Percentiles rank a stretch among this genome's conserved stretches.
Conservation (phyloP, 2,329 filamentous ascomycete species). For the Blastomyces emzantsi region DNA sequence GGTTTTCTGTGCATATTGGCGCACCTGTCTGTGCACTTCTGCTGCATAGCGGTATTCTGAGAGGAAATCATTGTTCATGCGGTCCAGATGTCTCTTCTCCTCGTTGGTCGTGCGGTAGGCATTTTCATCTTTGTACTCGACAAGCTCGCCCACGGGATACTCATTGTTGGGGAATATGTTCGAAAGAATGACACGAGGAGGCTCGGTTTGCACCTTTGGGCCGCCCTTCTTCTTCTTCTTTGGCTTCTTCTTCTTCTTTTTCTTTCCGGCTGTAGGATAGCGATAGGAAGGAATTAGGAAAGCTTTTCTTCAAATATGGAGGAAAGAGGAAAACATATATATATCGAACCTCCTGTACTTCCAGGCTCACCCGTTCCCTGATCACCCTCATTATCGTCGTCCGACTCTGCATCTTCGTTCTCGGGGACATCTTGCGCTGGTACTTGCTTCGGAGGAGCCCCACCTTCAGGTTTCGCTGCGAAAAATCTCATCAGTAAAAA, state of each 20-base stretch:
- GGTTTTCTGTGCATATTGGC: constrained; percentile 69
- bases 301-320: constrained; percentile 4
- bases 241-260: constrained; percentile 77
- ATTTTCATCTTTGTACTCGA: constrained; percentile 70
- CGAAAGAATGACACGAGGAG: constrained; percentile 64
- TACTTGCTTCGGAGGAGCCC: constrained; percentile 24
- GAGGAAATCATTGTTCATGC: constrained; percentile 69
- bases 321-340: background rate
- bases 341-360: constrained; percentile 29
- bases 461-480: constrained; percentile 33
- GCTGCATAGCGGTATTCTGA: constrained; percentile 73
- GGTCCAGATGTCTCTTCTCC: constrained; percentile 75
- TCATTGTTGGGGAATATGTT: constrained; percentile 62
- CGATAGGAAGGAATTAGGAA: background rate
- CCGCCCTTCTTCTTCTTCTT: constrained; percentile 57
- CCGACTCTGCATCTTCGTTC: constrained; percentile 44
- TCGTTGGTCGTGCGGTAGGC: constrained; percentile 69
- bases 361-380: constrained; percentile 31
- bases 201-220: constrained; percentile 63
- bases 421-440: constrained; percentile 28
- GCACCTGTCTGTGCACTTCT: constrained; percentile 83
- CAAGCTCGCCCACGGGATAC: constrained; percentile 70
- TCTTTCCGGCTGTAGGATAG: constrained; percentile 43
- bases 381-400: constrained; percentile 46
- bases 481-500: constrained; percentile 11